phyloP scores from a whole-genome alignment of 306 rosid genomes.

The apple (Malus domestica) region ASM211411v1 NC_041796.1:12895501-12896000 shows the following conservation, averaged over 20 bases:
- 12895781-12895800: not conserved
- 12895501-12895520: not conserved
- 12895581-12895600: not conserved
- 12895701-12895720: conserved; percentile 46
- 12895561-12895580: not conserved
- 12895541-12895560: not conserved
- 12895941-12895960: not conserved
- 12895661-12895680: conserved; percentile 52
- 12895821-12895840: not conserved
- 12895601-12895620: conserved; percentile 45
- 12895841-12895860: not conserved
- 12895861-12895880: not conserved
- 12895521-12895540: not conserved
- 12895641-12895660: conserved; percentile 66
- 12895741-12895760: not conserved
- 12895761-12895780: not conserved
- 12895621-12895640: conserved; percentile 86
- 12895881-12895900: not conserved
- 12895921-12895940: not conserved
- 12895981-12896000: not conserved
- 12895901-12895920: not conserved
- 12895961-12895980: too few relatives aligned
- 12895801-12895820: not conserved
- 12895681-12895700: conserved; percentile 72
- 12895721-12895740: conserved; percentile 8